These are phyloP conservation scores for Solanum acaule DNA, from an alignment of 257 asterid species.

Conservation along the genomic window DNA sequence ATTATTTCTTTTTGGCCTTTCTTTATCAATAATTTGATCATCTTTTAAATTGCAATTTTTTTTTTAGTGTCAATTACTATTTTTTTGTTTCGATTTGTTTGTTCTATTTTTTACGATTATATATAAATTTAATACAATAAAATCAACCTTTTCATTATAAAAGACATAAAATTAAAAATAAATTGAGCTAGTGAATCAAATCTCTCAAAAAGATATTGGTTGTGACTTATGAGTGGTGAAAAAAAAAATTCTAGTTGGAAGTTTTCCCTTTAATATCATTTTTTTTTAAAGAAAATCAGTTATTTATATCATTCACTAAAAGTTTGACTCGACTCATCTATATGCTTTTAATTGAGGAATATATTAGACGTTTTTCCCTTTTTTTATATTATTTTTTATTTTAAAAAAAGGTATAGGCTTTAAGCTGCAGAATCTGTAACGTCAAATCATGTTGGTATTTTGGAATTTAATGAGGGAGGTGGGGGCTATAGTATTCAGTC, in stretches of 20 bases:
- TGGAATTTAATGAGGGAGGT: conserved; percentile 3
- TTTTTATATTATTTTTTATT: too few species aligned
- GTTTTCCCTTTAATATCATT: background rate
- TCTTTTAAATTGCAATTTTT: background rate
- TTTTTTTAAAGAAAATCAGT: too few species aligned
- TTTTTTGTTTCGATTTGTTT: background rate
- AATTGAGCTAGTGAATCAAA: background rate
- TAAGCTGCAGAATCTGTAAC: conserved; percentile 20
- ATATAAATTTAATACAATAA: background rate
- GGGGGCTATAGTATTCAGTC: background rate
- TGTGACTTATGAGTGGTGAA: too few species aligned
- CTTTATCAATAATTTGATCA: background rate
- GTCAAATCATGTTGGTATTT: conserved; percentile 28
- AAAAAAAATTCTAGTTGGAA: background rate
- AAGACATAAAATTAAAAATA: too few species aligned
- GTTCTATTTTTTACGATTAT: background rate
- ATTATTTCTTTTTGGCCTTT: background rate
- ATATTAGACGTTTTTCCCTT: too few species aligned
- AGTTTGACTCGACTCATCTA: too few species aligned
- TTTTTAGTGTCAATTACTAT: background rate
- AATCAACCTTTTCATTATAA: background rate
- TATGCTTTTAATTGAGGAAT: too few species aligned
- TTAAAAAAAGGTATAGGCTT: background rate
- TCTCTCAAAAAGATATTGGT: background rate
- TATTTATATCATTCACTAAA: background rate